Conservation (phyloP, 1,139 yeast genomes). For the Candida sanyaensis region DNA sequence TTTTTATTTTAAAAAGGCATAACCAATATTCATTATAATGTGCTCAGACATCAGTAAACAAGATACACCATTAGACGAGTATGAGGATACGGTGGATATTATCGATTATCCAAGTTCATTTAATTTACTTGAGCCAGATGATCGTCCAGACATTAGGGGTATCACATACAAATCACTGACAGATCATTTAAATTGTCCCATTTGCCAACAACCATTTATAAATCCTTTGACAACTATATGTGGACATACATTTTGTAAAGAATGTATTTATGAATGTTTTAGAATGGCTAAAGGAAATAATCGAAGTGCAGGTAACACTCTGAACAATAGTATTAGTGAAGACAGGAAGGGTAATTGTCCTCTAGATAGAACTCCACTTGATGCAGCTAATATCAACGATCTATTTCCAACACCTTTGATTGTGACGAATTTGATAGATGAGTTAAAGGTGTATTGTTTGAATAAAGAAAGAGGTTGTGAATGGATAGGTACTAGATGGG, state of each 20-base stretch:
- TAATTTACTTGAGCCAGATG: constrained; percentile 17
- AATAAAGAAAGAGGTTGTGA: constrained; percentile 56
- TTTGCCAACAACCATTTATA: constrained; percentile 59
- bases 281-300: constrained; percentile 26
- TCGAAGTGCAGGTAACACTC: constrained; percentile 2
- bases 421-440: constrained; percentile 62
- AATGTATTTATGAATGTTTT: constrained; percentile 51
- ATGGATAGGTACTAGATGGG: constrained; percentile 64
- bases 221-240: constrained; percentile 58
- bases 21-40: not conserved
- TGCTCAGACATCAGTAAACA: not conserved
- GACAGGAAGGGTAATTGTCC: constrained; percentile 52
- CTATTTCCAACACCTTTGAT: constrained; percentile 64
- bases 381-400: constrained; percentile 38
- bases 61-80: constrained; percentile 5
- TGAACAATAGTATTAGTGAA: constrained; percentile 3
- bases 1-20: not conserved
- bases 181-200: constrained; percentile 59
- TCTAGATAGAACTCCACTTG: constrained; percentile 57
- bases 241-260: constrained; percentile 61
- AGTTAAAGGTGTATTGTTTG: constrained; percentile 57
- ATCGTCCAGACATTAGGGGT: constrained; percentile 36
- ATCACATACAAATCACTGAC: constrained; percentile 37
- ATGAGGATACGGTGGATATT: constrained; percentile 14
- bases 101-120: constrained; percentile 19